Evolutionary conservation across 2,329 filamentous ascomycete species (phyloP).

Genomic region (Colletotrichum somersetense): DNA sequence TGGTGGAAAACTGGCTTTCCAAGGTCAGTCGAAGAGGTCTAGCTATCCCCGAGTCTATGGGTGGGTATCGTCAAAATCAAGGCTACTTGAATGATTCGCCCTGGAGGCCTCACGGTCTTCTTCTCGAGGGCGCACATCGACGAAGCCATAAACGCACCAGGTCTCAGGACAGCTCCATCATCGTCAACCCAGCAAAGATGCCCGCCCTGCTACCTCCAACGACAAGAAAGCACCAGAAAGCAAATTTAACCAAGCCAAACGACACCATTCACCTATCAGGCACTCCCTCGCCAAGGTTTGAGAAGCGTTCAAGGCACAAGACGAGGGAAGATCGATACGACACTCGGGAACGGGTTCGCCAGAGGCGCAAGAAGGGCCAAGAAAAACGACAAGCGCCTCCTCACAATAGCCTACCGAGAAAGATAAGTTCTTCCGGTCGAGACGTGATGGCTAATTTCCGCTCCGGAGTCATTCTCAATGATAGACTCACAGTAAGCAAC

Average conservation of each 20-base stretch:
- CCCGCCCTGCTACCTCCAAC: neutral
- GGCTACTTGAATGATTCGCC: neutral
- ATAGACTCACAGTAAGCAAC: conserved; percentile 51
- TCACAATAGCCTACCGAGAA: conserved; percentile 37
- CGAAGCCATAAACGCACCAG: conserved; percentile 21
- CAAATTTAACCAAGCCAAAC: neutral
- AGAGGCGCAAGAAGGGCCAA: conserved; percentile 41
- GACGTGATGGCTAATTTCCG: conserved; percentile 68
- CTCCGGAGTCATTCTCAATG: conserved; percentile 64
- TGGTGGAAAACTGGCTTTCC: conserved; percentile 35
- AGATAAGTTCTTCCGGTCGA: conserved; percentile 52
- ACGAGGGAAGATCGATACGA: conserved; percentile 70
- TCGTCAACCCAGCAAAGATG: conserved; percentile 33
- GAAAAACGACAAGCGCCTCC: conserved; percentile 37
- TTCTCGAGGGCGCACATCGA: neutral
- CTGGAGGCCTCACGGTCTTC: conserved; percentile 27
- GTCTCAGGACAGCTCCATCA: conserved; percentile 41
- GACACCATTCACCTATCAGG: neutral
- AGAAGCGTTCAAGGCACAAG: conserved; percentile 66
- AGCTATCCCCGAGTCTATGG: neutral
- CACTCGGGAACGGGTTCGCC: conserved; percentile 49
- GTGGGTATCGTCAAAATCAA: neutral
- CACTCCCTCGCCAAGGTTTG: conserved; percentile 51
- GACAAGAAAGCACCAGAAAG: neutral
- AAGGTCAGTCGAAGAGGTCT: conserved; percentile 20